Base-by-base conservation (phyloP, 75 land plant species). In the Cunninghamia lanceolata region DNA sequence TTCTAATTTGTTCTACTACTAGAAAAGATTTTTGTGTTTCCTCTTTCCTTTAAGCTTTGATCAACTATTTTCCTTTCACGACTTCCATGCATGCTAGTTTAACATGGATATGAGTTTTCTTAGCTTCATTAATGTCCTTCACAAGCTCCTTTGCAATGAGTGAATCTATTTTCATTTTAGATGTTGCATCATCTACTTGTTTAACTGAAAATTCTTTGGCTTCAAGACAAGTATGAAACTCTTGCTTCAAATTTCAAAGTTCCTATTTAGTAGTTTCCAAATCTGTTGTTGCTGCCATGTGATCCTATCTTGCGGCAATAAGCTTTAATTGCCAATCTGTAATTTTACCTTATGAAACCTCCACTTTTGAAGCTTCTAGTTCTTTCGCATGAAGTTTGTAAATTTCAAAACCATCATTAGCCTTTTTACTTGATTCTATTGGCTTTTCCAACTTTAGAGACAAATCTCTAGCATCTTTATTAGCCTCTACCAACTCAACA, bases 261-360 rank as follows among this genome's bases (percentile, higher is more conserved):
- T 93, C 91, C 83, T 93, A 91, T 52, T 93, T 93, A 59, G 92
- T 89, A 53, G 87, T 85, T 88, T 93, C 90, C 76, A 95, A 91
- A 76, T 93, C 94, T 39, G 86, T n/a, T 66, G 71, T 66, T 6
- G 77, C 53, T 71, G 78, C 75, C 45, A 30, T 70, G 16, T 11
- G 76, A 9, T 85, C 46, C 21, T 70, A 46, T 39, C 25, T 9
- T 21, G 78, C 47, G 42, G 46, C 75, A 71, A 9, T 85, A 28
- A 42, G 53, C n/a, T 85, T 47, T n/a, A 13, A 40, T 30, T 85
- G n/a, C 86, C 78, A 73, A 39, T 38, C 78, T n/a, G 14, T 53
- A 75, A 25, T 74, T 34, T 73, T 73, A 19, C 34, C 53, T 39
- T 85, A 47, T 13, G 14, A 35, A 70, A 28, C 30, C 39, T 85